A percentile compares a stretch with the other conserved stretches of the same genome.
Evolutionary conservation across 306 rosid species (phyloP).

Genomic region (Sophora flavescens): DNA sequence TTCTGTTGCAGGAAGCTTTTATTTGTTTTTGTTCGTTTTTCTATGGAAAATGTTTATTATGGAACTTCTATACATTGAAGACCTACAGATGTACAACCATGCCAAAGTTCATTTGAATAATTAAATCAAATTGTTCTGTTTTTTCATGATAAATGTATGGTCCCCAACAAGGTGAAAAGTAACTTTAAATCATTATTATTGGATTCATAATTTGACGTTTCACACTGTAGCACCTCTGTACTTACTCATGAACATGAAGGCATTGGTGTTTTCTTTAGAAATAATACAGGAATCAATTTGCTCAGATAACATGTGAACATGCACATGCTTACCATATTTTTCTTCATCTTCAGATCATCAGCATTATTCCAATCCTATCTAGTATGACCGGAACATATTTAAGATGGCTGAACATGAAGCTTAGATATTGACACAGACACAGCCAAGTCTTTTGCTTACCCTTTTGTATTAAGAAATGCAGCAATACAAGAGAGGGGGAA

Average conservation of each 20-base stretch:
- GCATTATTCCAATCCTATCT: background rate
- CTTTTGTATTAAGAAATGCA: conserved; percentile 9
- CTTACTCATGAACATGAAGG: background rate
- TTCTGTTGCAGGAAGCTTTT: conserved; percentile 31
- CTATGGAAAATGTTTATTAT: conserved; percentile 1
- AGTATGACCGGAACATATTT: background rate
- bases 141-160: background rate
- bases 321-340: background rate
- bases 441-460: background rate
- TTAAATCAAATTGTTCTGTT: background rate
- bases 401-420: conserved; percentile 4
- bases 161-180: background rate
- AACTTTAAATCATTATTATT: background rate
- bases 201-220: background rate
- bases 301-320: background rate
- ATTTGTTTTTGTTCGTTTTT: background rate
- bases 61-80: background rate
- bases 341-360: background rate
- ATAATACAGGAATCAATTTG: background rate
- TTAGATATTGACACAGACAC: background rate
- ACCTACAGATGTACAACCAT: background rate
- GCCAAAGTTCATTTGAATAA: background rate
- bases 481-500: background rate
- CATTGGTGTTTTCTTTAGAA: background rate
- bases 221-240: background rate